Percentiles rank a stretch among this genome's conserved stretches.
phyloP scores from a whole-genome alignment of 495 filamentous ascomycete genomes.

The Podospora conica region DNA sequence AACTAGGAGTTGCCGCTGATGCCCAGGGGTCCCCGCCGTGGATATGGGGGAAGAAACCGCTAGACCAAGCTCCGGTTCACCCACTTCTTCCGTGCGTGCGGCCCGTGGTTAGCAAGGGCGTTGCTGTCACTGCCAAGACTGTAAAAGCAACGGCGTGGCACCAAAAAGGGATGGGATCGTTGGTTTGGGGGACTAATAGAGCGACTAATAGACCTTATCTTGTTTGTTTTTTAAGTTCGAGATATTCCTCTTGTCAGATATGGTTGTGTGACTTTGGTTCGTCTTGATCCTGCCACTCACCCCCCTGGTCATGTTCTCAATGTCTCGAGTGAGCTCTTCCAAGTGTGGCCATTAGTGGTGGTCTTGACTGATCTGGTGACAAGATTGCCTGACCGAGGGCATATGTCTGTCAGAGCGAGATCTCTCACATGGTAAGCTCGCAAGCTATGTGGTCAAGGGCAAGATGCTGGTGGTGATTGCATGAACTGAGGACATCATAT shows the following conservation, averaged over 20 bases:
- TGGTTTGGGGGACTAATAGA: slow-evolving; percentile 1
- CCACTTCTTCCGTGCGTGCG: too few species aligned
- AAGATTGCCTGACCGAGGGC: too few species aligned
- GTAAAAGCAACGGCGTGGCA: not conserved
- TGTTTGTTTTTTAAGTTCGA: not conserved
- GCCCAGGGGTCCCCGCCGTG: not conserved
- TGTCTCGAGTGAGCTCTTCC: not conserved
- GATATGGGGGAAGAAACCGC: not conserved
- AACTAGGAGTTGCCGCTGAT: too few species aligned
- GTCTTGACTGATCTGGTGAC: not conserved
- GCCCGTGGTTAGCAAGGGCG: not conserved
- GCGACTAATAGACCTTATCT: not conserved
- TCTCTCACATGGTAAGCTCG: too few species aligned
- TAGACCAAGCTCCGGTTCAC: not conserved
- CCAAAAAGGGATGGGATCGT: not conserved
- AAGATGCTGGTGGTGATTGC: too few species aligned
- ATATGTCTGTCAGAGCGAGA: too few species aligned
- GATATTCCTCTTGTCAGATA: not conserved
- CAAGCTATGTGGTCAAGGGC: too few species aligned
- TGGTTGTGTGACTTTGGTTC: not conserved
- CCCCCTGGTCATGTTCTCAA: not conserved
- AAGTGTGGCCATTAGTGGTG: not conserved
- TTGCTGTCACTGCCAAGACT: not conserved
- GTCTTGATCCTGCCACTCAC: not conserved
- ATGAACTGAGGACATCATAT: not conserved